A percentile compares a stretch with the other conserved stretches of the same genome.
Conservation (phyloP, 2,329 filamentous ascomycete genomes). For the Colletotrichum theobromicola region DNA sequence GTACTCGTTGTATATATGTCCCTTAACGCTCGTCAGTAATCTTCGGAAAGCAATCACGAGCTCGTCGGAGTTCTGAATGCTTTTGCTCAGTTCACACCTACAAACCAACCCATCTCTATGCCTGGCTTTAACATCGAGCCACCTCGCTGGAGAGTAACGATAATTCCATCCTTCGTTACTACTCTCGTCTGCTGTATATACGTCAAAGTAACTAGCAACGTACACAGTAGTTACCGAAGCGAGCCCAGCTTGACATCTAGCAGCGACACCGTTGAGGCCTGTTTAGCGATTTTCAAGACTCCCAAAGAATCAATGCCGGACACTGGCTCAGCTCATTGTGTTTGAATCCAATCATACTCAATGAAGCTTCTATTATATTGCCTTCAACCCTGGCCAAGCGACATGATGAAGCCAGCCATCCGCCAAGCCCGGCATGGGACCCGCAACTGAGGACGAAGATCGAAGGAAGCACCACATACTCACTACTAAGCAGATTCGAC, state of each 20-base stretch:
- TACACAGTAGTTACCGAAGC: no score
- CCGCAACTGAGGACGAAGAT: not conserved
- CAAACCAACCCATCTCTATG: not conserved
- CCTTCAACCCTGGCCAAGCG: no score
- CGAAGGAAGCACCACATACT: not conserved
- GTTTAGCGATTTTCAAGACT: not conserved
- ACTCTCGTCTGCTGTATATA: not conserved
- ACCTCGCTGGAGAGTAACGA: not conserved
- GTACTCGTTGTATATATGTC: not conserved
- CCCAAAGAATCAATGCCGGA: not conserved
- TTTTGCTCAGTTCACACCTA: not conserved
- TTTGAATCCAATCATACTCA: accelerated
- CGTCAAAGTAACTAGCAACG: not conserved
- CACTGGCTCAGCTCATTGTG: no score
- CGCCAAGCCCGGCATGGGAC: not conserved
- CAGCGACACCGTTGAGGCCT: not conserved
- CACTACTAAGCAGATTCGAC: not conserved
- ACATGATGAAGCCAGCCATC: no score
- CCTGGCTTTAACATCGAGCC: not conserved
- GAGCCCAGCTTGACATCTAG: not conserved
- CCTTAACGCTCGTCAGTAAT: not conserved
- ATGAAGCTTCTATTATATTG: not conserved
- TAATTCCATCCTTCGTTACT: not conserved
- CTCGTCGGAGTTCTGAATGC: no score
- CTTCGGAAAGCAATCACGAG: not conserved